Evolutionary conservation across 805 yeast genomes (phyloP).

Genomic region (Kuraishia ogatae): DNA sequence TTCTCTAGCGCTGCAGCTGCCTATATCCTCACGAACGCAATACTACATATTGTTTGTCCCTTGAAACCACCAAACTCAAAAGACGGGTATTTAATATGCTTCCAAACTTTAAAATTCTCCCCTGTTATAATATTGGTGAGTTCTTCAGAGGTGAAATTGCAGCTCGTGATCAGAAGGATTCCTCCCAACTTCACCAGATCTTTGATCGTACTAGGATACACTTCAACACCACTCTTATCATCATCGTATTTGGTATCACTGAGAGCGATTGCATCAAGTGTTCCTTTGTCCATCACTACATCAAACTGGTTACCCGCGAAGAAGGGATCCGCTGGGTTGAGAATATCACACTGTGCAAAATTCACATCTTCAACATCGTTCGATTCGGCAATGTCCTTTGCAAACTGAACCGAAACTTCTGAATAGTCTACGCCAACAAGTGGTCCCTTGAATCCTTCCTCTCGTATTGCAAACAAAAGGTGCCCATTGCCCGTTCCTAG

Average conservation of each 20-base stretch:
- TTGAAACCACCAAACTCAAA: constrained; percentile 84
- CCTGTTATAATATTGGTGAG: constrained; percentile 44
- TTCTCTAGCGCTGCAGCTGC: neutral
- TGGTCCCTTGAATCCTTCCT: constrained; percentile 53
- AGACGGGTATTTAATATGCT: constrained; percentile 64
- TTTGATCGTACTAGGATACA: constrained; percentile 54
- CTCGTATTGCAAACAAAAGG: constrained; percentile 57
- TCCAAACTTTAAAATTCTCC: constrained; percentile 44
- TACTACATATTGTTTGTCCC: constrained; percentile 83
- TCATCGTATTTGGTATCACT: constrained; percentile 46
- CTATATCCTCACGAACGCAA: constrained; percentile 54
- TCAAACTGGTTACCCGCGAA: constrained; percentile 39
- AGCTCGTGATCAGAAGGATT: constrained; percentile 75
- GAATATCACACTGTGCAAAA: constrained; percentile 67
- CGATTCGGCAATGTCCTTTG: constrained; percentile 44
- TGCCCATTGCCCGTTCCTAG: constrained; percentile 98
- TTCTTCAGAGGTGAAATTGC: constrained; percentile 87
- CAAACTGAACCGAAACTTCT: constrained; percentile 69
- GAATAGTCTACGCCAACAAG: constrained; percentile 84
- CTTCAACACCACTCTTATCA: constrained; percentile 40
- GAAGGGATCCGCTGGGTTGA: constrained; percentile 29
- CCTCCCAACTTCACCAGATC: constrained; percentile 47
- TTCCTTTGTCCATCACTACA: constrained; percentile 86
- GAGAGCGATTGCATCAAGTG: constrained; percentile 92
- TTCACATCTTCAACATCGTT: constrained; percentile 27